These are phyloP conservation scores for Helicocarpus griseus DNA, from an alignment of 2,329 filamentous ascomycete species.

Conservation along the genomic window DNA sequence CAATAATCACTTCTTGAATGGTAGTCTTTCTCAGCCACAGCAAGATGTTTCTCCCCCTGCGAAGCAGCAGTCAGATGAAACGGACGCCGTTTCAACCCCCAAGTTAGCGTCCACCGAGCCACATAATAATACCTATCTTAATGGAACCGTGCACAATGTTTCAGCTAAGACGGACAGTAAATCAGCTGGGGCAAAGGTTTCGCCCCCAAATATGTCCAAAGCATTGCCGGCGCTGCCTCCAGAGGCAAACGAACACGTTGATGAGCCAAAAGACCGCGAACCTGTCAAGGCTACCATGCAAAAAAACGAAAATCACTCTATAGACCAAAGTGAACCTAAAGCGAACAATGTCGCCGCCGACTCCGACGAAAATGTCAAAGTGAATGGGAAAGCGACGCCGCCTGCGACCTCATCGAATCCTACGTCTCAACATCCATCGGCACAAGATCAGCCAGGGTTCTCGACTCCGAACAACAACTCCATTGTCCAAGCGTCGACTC, in stretches of 20 bases:
- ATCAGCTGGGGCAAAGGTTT: background rate
- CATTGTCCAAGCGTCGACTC: background rate
- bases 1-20: too few species aligned
- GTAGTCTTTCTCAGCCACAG: background rate
- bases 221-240: background rate
- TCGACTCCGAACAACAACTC: background rate
- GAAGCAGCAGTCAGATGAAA: background rate
- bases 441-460: background rate
- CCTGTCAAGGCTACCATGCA: background rate
- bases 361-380: too few species aligned
- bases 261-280: background rate
- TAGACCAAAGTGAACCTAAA: background rate
- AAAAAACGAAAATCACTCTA: background rate
- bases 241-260: background rate
- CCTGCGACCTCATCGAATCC: background rate
- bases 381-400: too few species aligned
- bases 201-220: background rate
- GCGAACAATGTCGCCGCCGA: background rate
- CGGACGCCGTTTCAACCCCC: background rate
- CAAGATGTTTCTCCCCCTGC: background rate
- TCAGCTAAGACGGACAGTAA: background rate
- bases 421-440: background rate
- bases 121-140: background rate
- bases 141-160: background rate
- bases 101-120: background rate